phyloP scores from a whole-genome alignment of 2,329 filamentous ascomycete genomes.

The Capronia americana region DNA sequence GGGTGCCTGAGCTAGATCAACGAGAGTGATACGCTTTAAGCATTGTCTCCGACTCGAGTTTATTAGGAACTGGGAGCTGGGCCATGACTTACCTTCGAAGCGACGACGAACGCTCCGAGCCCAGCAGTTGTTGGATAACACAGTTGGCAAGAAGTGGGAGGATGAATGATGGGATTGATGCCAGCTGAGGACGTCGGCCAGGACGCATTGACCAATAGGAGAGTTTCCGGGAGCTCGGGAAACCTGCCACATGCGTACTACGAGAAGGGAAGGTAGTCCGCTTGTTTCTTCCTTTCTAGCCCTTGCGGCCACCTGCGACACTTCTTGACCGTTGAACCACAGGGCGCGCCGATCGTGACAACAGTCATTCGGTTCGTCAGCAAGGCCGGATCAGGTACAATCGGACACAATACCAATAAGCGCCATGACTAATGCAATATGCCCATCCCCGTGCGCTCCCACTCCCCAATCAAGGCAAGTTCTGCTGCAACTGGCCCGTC shows the following conservation, averaged over 20 bases:
- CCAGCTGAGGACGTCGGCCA: neutral
- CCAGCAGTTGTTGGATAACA: neutral
- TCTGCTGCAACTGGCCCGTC: neutral
- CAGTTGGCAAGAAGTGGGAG: neutral
- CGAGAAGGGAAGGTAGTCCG: neutral
- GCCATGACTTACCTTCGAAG: neutral
- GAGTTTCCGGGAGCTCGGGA: neutral
- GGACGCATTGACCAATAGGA: slow-evolving; percentile 8
- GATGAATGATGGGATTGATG: neutral
- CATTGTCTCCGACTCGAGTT: neutral
- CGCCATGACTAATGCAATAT: slow-evolving; percentile 22
- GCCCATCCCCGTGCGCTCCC: slow-evolving; percentile 13
- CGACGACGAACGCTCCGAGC: neutral
- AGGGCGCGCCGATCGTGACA: neutral
- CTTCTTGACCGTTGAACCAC: neutral
- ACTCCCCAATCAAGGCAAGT: slow-evolving; percentile 17
- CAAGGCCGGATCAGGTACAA: slow-evolving; percentile 4
- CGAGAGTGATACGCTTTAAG: neutral
- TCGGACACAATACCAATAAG: neutral
- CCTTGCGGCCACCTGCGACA: neutral
- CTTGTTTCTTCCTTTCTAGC: neutral
- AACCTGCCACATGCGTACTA: neutral
- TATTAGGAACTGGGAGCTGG: neutral
- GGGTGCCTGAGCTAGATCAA: neutral
- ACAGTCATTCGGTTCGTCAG: neutral